Base-by-base conservation (phyloP, 2,329 filamentous ascomycete genomes). In the Parastagonospora nodorum region DNA sequence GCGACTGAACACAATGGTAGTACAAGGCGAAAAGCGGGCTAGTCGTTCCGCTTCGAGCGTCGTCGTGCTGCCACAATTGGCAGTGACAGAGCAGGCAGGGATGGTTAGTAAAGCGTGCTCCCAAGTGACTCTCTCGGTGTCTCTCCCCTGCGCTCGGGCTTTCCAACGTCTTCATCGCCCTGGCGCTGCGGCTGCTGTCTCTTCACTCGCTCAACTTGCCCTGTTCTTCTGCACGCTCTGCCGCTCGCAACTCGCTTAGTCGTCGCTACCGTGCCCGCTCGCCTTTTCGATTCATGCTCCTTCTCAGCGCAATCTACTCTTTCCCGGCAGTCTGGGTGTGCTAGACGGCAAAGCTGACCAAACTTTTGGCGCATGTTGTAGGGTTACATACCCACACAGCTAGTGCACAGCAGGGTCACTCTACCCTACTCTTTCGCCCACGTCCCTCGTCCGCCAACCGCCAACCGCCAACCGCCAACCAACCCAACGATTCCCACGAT, bases 371-470 rank as follows among this genome's bases (percentile, higher is more conserved):
- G 35, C 35, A 37, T 37, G 35, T 37, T n/a, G 35, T 37, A 37
- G 31, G 3, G 19, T 24, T 24, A 24, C 19, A 24, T 24, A 24
- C 31, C n/a, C 19, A 37, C 14, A 12, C 15, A 37, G 35, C 14
- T 37, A 37, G 35, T 37, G 14, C 14, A 14, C 35, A 24, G 19
- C 35, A 28, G 37, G 28, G 37, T 30, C 38, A n/a, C 14, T 48
- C 31, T 32, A 35, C 31, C 42, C 12, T 16, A 39, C 49, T 50
- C 51, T 46, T 50, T 35, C 46, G 47, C 42, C 43, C 46, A 38
- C 36, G 32, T 39, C 40, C 46, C 36, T 24, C 44, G 51, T 41
- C 45, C 42, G 30, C 38, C 50, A 28, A 38, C 11, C n/a, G n/a
- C n/a, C n/a, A n/a, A n/a, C n/a, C n/a, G n/a, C n/a, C n/a, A n/a